Base-by-base conservation (phyloP, 176 grass and related monocot genomes). In the Hordeum marinum region DNA sequence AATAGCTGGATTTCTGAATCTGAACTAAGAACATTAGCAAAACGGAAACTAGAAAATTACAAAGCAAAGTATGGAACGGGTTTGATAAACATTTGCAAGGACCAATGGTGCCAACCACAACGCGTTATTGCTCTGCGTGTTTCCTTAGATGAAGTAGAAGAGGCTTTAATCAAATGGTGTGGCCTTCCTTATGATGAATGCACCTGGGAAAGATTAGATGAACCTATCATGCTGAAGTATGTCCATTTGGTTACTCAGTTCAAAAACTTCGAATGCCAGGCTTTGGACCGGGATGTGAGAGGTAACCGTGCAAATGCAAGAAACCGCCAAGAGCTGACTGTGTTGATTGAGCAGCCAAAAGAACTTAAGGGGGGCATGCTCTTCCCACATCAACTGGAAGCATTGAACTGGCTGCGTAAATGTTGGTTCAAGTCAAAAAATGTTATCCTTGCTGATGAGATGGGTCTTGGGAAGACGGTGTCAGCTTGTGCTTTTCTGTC, bases 361-460 rank as follows among this genome's bases (percentile, higher is more conserved):
- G 96, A 99, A 86, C 90, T 99, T 87, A 87, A 95, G 74, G 96
- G 91, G 37, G 96, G 96, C 31, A 63, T 81, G 67, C 90, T 99
- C 63, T 96, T 99, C 60, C 96, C 96, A 29, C 96, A 99, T 90
- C 96, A 99, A 89, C 83, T 96, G 74, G 96, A 99, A 89, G 96
- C 96, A 81, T 89, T 99, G 87, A 99, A 99, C 75, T 99, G 96
- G 96, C 87, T 99, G 37, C 94, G 96, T 64, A 99, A 94, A 85
- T 99, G 96, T 83, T 99, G 96, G 96, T 85, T 76, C 34, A 93
- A 81, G 81, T 94, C 91, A 67, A 99, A 96, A 85, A 99, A 99
- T 94, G 96, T 99, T 36, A 99, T 99, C 80, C 90, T 99, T 74
- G 96, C 96, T 82, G 96, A 99, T 94, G 96, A 99, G 88, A 99